Evolutionary conservation across 2,329 filamentous ascomycete species (phyloP), one percentile per base, ranked within the genome.

Genomic region (Clonostachys rosea): DNA sequence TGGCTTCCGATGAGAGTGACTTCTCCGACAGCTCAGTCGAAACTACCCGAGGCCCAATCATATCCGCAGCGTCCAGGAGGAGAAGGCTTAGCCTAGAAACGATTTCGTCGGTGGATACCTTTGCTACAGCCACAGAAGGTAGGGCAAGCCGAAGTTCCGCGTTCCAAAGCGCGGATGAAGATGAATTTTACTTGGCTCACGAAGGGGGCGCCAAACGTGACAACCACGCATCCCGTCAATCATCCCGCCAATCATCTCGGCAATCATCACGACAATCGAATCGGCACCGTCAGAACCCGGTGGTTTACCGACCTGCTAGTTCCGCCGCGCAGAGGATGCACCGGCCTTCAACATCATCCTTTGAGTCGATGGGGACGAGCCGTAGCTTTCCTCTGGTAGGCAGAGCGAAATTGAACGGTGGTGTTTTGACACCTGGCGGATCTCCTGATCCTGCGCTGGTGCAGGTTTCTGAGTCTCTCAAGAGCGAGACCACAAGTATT

Each of bases 371-470:
- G 1, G 78, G 78, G 14, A 84, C 81, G 2, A 78, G 74, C 44
- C 70, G 82, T 54, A 84, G 79, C 58, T 85, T 85, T 52, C 81
- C 81, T 1, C 67, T 85, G 6, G 73, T 84, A 40, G 78, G 75
- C 54, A 79, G 71, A 54, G 57, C 71, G 14, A 75, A 70, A 51
- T 59, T 67, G 9, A 71, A 67, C 44, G 70, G 66, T 34, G 75
- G 73, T 6, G 62, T 77, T 13, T 54, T 74, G 36, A 79, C 73
- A 3, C 73, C 75, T 3, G 66, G 64, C 17, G 71, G 66, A 5
- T 78, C 77, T 2, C 75, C 74, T 2, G 75, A 80, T 40, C 62
- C 69, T 34, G 74, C 74, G 46, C 62, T 77, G 24, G 69, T 66
- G 54, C 69, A 65, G 48, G 70, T 78, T 6, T 71, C 75, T 3